Evolutionary conservation across 2,329 filamentous ascomycete genomes (phyloP).

Genomic region (Talaromyces albobiverticillius): DNA sequence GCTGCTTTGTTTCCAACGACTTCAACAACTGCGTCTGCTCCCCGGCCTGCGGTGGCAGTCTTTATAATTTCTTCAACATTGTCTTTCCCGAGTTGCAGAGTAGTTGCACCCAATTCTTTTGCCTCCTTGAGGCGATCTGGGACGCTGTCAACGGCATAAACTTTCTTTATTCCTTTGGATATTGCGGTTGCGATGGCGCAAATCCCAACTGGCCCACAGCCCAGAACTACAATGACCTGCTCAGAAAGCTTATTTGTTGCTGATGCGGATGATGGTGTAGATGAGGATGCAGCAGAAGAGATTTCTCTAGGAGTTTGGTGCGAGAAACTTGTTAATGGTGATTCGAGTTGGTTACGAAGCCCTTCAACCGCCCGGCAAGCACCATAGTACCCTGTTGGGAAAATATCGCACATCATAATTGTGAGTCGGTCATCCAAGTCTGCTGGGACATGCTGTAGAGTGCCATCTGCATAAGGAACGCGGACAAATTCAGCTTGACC

Average conservation of each 20-base stretch:
- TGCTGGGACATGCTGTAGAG: constrained; percentile 65
- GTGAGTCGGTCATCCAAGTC: constrained; percentile 67
- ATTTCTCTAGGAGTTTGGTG: too few relatives aligned
- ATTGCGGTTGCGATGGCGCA: constrained; percentile 72
- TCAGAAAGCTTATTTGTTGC: constrained; percentile 47
- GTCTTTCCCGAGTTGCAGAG: constrained; percentile 65
- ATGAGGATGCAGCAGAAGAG: too few relatives aligned
- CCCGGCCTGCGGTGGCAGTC: constrained; percentile 72
- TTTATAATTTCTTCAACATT: constrained; percentile 65
- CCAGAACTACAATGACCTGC: constrained; percentile 65
- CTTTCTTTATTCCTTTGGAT: constrained; percentile 61
- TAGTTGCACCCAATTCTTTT: constrained; percentile 67
- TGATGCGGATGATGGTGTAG: too few relatives aligned
- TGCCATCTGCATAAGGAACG: constrained; percentile 72
- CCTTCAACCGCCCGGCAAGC: neutral
- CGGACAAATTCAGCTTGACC: constrained; percentile 77
- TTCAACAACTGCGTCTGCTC: constrained; percentile 76
- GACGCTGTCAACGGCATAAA: constrained; percentile 74
- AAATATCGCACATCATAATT: constrained; percentile 84
- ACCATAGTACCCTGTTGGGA: constrained; percentile 68
- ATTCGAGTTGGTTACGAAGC: constrained; percentile 50
- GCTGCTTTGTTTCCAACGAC: constrained; percentile 66
- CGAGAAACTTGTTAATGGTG: too few relatives aligned
- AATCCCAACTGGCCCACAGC: constrained; percentile 76
- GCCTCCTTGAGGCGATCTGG: constrained; percentile 68